Evolutionary conservation across 345 rosid genomes (phyloP).

Genomic region (Turritis glabra): DNA sequence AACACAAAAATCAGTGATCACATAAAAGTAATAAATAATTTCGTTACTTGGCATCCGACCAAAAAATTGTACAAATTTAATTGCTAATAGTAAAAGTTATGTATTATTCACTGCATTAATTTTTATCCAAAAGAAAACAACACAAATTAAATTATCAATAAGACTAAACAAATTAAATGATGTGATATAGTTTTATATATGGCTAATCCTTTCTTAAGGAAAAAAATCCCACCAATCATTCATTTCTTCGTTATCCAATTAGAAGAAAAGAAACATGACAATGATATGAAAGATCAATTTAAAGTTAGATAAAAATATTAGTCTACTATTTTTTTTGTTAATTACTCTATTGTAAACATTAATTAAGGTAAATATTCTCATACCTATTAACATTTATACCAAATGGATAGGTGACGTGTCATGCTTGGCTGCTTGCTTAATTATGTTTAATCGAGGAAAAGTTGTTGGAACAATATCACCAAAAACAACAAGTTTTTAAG

Average conservation of each 20-base stretch:
- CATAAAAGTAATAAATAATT: neutral
- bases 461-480: slow-evolving; percentile 31
- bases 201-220: neutral
- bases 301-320: neutral
- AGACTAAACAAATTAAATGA: slow-evolving; percentile 3
- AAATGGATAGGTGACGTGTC: slow-evolving; percentile 19
- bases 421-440: slow-evolving; percentile 7
- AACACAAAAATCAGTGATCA: neutral
- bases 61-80: neutral
- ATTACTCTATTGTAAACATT: neutral
- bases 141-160: neutral
- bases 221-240: neutral
- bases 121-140: neutral
- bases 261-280: neutral
- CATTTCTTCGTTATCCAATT: neutral
- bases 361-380: neutral
- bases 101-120: neutral
- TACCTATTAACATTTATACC: neutral
- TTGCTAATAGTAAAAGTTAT: neutral
- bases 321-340: too few relatives aligned
- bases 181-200: neutral
- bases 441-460: slow-evolving; percentile 8
- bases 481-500: too few relatives aligned
- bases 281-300: neutral
- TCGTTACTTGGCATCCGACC: neutral